A percentile compares a stretch with the other conserved stretches of the same genome.
phyloP scores from a whole-genome alignment of 2,329 filamentous ascomycete genomes.

The Ascochyta koolunga region DNA sequence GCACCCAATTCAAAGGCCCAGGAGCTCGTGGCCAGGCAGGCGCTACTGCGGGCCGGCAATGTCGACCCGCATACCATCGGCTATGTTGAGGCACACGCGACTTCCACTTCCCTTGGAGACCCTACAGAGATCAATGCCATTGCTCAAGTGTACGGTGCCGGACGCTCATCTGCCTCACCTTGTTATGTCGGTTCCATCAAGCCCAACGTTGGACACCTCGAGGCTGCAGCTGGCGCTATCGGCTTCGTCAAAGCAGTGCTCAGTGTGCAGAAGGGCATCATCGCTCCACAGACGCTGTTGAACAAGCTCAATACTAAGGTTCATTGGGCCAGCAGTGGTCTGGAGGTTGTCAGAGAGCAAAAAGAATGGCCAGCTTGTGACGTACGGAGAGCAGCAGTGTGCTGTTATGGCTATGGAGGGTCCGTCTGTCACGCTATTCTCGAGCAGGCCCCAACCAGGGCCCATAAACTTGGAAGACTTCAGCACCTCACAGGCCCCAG shows the following conservation, averaged over 20 bases:
- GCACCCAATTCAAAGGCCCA: conserved; percentile 44
- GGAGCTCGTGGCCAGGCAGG: conserved; percentile 30
- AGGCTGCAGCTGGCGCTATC: conserved; percentile 47
- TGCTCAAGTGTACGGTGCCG: conserved; percentile 12
- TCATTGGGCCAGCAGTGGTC: conserved; percentile 25
- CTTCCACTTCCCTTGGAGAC: conserved; percentile 61
- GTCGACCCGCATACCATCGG: conserved; percentile 15
- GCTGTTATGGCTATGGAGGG: conserved; percentile 55
- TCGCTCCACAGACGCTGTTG: conserved; percentile 35
- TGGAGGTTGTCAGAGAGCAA: conserved; percentile 12
- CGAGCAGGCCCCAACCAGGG: conserved; percentile 37
- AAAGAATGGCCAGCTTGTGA: conserved; percentile 28
- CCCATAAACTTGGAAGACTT: not conserved
- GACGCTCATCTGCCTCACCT: conserved; percentile 4
- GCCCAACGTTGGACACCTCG: conserved; percentile 52
- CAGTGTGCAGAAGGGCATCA: conserved; percentile 44
- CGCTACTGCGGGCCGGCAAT: conserved; percentile 7
- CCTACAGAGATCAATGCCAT: conserved; percentile 30
- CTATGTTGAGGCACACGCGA: conserved; percentile 47
- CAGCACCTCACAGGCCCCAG: not conserved
- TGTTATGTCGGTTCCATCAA: conserved; percentile 23
- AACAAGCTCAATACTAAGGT: conserved; percentile 43
- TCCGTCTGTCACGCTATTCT: conserved; percentile 53
- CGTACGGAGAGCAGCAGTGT: conserved; percentile 49
- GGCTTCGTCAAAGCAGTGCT: conserved; percentile 49